Conservation (phyloP, 139 green algal genomes). For the Closterium sp. region DNA sequence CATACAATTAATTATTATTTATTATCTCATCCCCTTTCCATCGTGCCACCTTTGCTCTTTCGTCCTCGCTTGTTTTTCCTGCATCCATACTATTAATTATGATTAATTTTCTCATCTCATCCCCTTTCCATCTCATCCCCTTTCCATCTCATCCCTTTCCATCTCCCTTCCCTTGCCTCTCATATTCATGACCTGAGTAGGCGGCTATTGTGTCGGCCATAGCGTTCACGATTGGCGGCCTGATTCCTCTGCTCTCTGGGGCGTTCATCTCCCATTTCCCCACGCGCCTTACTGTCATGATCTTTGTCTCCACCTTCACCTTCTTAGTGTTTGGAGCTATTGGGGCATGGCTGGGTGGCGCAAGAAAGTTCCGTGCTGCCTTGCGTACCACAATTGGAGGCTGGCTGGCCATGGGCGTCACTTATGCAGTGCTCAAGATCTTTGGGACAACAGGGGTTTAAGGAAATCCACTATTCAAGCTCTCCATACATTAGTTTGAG, state of each 20-base stretch:
- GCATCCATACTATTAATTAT: no score
- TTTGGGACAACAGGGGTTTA: constrained; percentile 54
- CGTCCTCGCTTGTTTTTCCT: no score
- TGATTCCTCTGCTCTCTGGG: constrained; percentile 65
- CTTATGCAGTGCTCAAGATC: constrained; percentile 66
- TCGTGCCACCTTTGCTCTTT: no score
- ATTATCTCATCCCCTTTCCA: no score
- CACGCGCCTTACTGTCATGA: constrained; percentile 57
- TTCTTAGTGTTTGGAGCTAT: constrained; percentile 68
- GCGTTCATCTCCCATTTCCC: constrained; percentile 63
- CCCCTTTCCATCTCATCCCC: no score
- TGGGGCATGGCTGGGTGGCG: constrained; percentile 71
- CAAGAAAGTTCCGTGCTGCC: constrained; percentile 54
- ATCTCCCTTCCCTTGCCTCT: not conserved
- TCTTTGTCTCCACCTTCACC: constrained; percentile 50
- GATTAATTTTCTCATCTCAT: no score
- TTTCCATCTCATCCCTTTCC: not conserved
- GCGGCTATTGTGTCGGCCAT: constrained; percentile 63
- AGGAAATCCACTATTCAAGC: not conserved
- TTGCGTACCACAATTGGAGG: constrained; percentile 74
- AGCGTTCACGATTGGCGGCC: constrained; percentile 65
- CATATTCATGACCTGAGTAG: no score
- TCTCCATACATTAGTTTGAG: no score
- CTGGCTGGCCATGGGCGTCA: constrained; percentile 75
- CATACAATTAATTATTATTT: no score